Percentiles rank a stretch among this genome's conserved stretches.
These are phyloP conservation scores for Jamesozyma hellenica DNA, from an alignment of 805 yeast species.

Conservation along the genomic window DNA sequence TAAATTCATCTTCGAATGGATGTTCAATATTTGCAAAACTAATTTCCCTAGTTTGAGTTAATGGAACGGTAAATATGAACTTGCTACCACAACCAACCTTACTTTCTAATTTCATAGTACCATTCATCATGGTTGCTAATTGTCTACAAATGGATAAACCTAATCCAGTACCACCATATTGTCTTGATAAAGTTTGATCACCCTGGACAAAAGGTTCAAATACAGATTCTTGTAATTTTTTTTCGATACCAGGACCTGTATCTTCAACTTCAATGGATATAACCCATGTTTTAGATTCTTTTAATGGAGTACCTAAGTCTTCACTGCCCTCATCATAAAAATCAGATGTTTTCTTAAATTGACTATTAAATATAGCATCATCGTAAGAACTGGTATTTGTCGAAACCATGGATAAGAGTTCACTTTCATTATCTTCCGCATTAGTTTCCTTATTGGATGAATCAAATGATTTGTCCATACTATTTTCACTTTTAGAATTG, in stretches of 20 bases:
- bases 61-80: conserved; percentile 70
- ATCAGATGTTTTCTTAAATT: conserved; percentile 27
- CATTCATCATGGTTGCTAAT: conserved; percentile 83
- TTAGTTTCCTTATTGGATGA: background rate
- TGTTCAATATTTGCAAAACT: conserved; percentile 26
- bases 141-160: conserved; percentile 87
- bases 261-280: conserved; percentile 61
- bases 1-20: conserved; percentile 60
- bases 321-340: conserved; percentile 17
- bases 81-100: conserved; percentile 74
- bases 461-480: background rate
- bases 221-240: conserved; percentile 67
- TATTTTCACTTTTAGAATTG: background rate
- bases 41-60: conserved; percentile 42
- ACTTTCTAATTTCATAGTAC: conserved; percentile 67
- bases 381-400: conserved; percentile 32
- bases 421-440: background rate
- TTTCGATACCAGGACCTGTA: conserved; percentile 91
- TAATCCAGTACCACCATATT: conserved; percentile 92
- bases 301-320: conserved; percentile 18
- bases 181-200: conserved; percentile 82
- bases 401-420: conserved; percentile 13
- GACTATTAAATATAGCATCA: conserved; percentile 35
- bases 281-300: conserved; percentile 30
- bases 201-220: conserved; percentile 97